Base-by-base conservation (phyloP, 192 early-diverging fungal genomes). In the Coemansia sp. region DNA sequence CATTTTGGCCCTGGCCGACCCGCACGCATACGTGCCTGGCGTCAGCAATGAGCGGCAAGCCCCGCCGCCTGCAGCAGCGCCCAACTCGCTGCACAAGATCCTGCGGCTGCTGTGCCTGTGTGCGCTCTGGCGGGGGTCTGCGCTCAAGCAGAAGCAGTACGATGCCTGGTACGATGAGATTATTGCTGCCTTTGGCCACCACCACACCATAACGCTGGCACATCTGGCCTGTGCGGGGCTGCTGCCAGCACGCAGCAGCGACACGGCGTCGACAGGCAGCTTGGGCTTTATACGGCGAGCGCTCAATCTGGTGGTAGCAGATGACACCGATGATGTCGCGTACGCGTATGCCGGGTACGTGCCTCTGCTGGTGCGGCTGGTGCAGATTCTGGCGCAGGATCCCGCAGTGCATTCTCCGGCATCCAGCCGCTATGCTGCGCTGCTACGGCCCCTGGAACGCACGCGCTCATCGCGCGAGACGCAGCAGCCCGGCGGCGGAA, bases 341-440 rank as follows among this genome's bases (percentile, higher is more conserved):
- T 97, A 93, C 62, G 93, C 96, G 12, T 95, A 94, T 65, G 92
- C 90, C 5, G 96, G 96, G 12, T 98, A 91, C 71, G 96, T 93
- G 10, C 96, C 96, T 5, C 59, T 95, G 21, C 85, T 83, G 23
- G 82, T 96, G n/a, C 86, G 96, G 30, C 78, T 98, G 30, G 71
- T 98, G 28, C 93, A 98, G 63, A 85, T 84, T 41, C 84, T 90
- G 11, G 65, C 81, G 23, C 73, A 64, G 32, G 82, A 75, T 54
- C 72, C 49, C 11, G 64, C 60, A 10, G 76, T 68, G 46, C 75
- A 59, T 47, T 53, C 58, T 3, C 42, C 54, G 28, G 58, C 39
- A 11, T 58, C 70, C 9, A 66, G 65, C 57, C 50, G 72, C 58
- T 66, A 72, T 60, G 56, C 68, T 11, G 44, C 66, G 51, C 37